These are phyloP conservation scores for Cercospora brassicicola DNA, from an alignment of 2,329 filamentous ascomycete genomes.

Conservation along the genomic window DNA sequence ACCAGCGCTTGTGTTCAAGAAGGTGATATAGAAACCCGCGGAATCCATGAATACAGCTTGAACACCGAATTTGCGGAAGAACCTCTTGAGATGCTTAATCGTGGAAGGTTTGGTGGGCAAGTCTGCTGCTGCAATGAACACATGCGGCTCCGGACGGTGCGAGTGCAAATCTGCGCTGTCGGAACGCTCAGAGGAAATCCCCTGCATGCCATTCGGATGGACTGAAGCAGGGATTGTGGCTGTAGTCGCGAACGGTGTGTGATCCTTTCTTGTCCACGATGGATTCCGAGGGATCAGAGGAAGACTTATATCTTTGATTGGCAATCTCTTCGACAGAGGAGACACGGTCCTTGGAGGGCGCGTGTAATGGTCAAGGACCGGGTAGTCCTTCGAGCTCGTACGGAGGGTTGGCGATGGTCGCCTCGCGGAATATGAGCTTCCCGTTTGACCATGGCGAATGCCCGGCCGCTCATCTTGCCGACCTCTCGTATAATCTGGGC, in stretches of 20 bases:
- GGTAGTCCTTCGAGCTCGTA: background rate
- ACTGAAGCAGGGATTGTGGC: background rate
- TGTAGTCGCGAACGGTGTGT: background rate
- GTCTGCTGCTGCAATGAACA: slow-evolving; percentile 3
- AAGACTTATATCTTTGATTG: background rate
- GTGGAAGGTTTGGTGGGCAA: background rate
- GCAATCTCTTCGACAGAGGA: background rate
- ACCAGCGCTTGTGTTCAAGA: background rate
- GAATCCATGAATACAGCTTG: background rate
- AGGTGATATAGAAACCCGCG: slow-evolving; percentile 1
- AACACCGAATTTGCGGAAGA: background rate
- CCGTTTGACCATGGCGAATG: background rate
- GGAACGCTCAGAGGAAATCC: background rate
- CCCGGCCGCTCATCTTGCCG: background rate
- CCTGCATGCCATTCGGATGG: background rate
- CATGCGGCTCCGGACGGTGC: background rate
- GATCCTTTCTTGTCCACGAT: background rate
- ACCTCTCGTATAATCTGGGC: background rate
- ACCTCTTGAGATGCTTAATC: background rate
- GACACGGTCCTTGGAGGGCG: background rate
- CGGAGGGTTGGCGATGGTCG: background rate
- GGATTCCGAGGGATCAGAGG: background rate
- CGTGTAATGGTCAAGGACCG: background rate
- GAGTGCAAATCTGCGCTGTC: background rate
- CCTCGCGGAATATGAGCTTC: background rate